Evolutionary conservation across 148 eudicot genomes (phyloP), one percentile per base, ranked within the genome.

Genomic region (Rhododendron ferrugineum): DNA sequence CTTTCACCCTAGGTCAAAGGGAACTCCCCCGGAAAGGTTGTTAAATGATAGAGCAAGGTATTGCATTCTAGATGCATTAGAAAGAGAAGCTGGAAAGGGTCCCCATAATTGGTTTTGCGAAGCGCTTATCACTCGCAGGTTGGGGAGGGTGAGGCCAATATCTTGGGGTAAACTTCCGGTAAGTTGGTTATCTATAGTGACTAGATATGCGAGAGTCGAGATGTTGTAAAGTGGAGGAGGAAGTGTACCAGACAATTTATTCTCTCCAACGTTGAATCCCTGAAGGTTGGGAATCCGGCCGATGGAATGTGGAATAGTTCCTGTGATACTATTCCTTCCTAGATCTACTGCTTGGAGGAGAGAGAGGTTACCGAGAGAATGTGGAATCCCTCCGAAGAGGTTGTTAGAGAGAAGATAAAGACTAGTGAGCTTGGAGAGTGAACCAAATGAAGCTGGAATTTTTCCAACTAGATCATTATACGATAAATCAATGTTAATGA

Each of bases 1-100:
- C 4, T 80, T 42, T 15, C 50, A 84, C 22, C 78, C 87, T 1
- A 87, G 11, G 32, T 87, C 86, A 22, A 7, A 74, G 40, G 76
- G 76, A 72, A 72, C 37, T 10, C 18, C 18, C 34, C 76, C 76
- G 2, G 16, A 72, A 23, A 30, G 15, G 16, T 28, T 28, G 16
- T 0, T 72, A 0, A 0, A 0, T 23, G 37, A 28, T 7, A 72
- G 18, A 26, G 30, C 36, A 28, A 72, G 18, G 16, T 1, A 11
- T 26, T 72, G 0, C 2, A 72, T 72, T 30, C 76, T 28, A 2
- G 76, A 52, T 32, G 78, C 78, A 74, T 74, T 74, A 0, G 28
- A 60, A 60, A 60, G 0, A 60, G 66, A 60, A 60, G 11, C 16
- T 28, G 37, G 34, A 26, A 72, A 11, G 34, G 76, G 40, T 26